These are phyloP conservation scores for Xylaria sp. DNA, from an alignment of 2,329 filamentous ascomycete genomes.

Conservation along the genomic window DNA sequence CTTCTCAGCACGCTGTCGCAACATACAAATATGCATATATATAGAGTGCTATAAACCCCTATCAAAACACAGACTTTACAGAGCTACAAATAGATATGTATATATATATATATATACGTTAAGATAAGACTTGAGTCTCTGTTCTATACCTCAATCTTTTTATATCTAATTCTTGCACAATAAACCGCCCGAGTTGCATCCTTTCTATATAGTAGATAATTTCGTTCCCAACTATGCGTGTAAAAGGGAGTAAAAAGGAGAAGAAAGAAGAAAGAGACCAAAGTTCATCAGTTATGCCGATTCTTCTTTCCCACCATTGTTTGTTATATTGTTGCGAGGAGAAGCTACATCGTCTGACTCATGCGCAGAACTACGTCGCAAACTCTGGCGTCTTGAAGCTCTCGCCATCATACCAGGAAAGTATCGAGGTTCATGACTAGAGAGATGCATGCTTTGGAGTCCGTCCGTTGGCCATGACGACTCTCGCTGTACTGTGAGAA, in stretches of 20 bases:
- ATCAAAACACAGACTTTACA: not conserved
- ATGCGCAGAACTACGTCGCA: constrained; percentile 53
- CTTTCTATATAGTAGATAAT: not conserved
- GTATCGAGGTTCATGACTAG: constrained; percentile 72
- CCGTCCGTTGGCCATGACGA: constrained; percentile 54
- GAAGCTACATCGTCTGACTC: constrained; percentile 52
- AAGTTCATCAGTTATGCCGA: constrained; percentile 15
- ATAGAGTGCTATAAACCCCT: no score
- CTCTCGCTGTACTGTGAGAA: constrained; percentile 47
- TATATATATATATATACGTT: not conserved
- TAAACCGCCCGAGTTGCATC: not conserved
- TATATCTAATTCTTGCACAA: not conserved
- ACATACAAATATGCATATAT: no score
- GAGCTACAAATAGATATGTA: not conserved
- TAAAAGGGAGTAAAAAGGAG: not conserved
- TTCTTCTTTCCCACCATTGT: constrained; percentile 41
- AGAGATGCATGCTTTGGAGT: constrained; percentile 60
- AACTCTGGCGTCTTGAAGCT: constrained; percentile 59
- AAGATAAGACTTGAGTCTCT: not conserved
- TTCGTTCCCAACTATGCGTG: constrained; percentile 9
- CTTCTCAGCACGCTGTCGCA: no score
- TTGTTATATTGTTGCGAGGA: constrained; percentile 38
- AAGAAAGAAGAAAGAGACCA: no score
- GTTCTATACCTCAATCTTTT: not conserved
- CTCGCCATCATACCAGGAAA: constrained; percentile 76